Evolutionary conservation across 257 asterid genomes (phyloP).

Genomic region (Nemophila menziesii): DNA sequence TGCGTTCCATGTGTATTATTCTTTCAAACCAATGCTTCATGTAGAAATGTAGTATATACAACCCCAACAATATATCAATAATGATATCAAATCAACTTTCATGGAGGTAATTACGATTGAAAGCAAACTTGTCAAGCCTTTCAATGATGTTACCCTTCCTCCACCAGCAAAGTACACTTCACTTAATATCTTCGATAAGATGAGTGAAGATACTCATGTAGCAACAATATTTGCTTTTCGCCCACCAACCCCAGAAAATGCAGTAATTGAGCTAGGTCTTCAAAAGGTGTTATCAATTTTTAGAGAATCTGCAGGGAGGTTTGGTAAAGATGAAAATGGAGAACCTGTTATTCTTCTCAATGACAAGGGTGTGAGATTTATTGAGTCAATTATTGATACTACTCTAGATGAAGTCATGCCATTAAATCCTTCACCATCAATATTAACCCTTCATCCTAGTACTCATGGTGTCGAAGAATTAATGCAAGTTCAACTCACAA

Average conservation of each 20-base stretch:
- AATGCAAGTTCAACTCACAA: conserved; percentile 66
- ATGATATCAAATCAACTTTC: too few relatives aligned
- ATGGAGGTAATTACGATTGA: too few relatives aligned
- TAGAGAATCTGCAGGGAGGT: conserved; percentile 75
- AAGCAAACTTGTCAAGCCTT: too few relatives aligned
- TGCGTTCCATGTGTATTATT: too few relatives aligned
- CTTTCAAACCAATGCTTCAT: too few relatives aligned
- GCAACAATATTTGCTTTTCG: conserved; percentile 65
- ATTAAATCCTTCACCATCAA: conserved; percentile 33
- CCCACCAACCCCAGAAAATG: conserved; percentile 56
- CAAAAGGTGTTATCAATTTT: conserved; percentile 42
- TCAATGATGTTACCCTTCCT: too few relatives aligned
- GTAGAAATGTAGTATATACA: too few relatives aligned
- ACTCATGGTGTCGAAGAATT: conserved; percentile 43
- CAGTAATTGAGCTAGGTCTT: conserved; percentile 42
- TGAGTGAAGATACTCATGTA: conserved; percentile 50
- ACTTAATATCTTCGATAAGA: conserved; percentile 59
- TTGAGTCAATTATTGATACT: conserved; percentile 54
- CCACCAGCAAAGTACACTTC: too few relatives aligned
- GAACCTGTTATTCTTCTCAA: conserved; percentile 41
- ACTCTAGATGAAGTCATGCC: conserved; percentile 35
- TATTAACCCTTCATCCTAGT: conserved; percentile 56
- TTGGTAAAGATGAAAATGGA: conserved; percentile 31
- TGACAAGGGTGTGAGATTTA: conserved; percentile 64
- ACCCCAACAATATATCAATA: too few relatives aligned